A percentile compares a stretch with the other conserved stretches of the same genome.
These are phyloP conservation scores for Fragaria iinumae DNA, from an alignment of 306 rosid genomes.

Conservation along the genomic window DNA sequence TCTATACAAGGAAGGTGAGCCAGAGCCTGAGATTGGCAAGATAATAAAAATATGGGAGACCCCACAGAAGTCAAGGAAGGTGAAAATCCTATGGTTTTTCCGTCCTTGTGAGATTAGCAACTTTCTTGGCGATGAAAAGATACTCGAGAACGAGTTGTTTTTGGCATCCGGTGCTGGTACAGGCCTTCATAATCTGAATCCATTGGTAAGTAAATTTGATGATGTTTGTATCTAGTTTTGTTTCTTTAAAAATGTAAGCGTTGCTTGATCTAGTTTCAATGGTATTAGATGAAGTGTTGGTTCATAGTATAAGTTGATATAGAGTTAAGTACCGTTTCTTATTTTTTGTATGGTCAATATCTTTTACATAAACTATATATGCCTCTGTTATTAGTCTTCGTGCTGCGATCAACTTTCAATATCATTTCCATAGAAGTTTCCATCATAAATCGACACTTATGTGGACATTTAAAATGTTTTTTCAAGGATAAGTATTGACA, in stretches of 20 bases:
- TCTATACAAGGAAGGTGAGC: conserved; percentile 59
- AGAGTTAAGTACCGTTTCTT: background rate
- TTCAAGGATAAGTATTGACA: background rate
- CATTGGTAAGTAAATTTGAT: conserved; percentile 55
- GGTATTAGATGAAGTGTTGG: background rate
- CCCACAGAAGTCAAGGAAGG: conserved; percentile 53
- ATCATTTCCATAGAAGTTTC: too few species aligned
- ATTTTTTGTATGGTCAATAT: background rate
- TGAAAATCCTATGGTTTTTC: conserved; percentile 81
- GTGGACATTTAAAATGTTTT: background rate
- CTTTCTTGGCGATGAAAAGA: conserved; percentile 41
- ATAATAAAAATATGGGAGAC: conserved; percentile 69
- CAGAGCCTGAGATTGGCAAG: conserved; percentile 70
- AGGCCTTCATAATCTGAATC: conserved; percentile 73
- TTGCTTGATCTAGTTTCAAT: background rate
- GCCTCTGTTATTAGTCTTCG: background rate
- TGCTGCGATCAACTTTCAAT: background rate
- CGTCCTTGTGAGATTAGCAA: conserved; percentile 67
- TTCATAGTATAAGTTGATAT: background rate
- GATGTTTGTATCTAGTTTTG: background rate
- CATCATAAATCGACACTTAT: background rate
- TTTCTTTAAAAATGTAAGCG: background rate
- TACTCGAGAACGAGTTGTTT: conserved; percentile 56
- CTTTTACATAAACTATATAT: background rate
- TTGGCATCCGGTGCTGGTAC: conserved; percentile 76